A percentile compares a stretch with the other conserved stretches of the same genome.
Conservation (phyloP, 345 rosid species). For the Microcos paniculata region DNA sequence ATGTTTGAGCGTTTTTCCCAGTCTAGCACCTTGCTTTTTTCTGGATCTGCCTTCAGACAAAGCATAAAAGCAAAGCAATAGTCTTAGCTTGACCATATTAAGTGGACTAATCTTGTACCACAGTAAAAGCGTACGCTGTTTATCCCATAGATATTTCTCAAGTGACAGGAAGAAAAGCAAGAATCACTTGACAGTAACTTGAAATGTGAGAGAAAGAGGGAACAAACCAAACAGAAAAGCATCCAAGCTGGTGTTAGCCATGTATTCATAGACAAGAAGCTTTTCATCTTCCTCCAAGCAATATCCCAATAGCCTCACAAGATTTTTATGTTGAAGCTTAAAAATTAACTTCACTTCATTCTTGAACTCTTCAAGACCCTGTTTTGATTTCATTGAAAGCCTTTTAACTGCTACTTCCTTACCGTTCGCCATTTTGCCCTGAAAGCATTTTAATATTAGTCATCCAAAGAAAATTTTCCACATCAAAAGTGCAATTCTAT, state of each 20-base stretch:
- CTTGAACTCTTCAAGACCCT: slow-evolving; percentile 54
- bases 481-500: neutral
- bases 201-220: neutral
- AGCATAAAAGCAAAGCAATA: neutral
- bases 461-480: neutral
- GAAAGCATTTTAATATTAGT: slow-evolving; percentile 10
- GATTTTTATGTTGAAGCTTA: slow-evolving; percentile 59
- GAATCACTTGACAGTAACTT: neutral
- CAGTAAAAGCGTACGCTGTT: neutral
- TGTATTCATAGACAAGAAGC: slow-evolving; percentile 49
- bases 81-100: neutral
- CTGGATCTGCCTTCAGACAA: slow-evolving; percentile 29
- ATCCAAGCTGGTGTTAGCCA: slow-evolving; percentile 53
- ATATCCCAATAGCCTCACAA: slow-evolving; percentile 51
- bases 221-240: slow-evolving; percentile 40
- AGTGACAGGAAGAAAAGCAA: neutral
- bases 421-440: slow-evolving; percentile 47
- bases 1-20: slow-evolving; percentile 46
- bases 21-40: slow-evolving; percentile 30
- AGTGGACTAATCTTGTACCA: neutral
- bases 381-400: slow-evolving; percentile 48
- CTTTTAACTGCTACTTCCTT: slow-evolving; percentile 51
- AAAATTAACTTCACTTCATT: slow-evolving; percentile 49
- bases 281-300: slow-evolving; percentile 48
- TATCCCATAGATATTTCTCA: neutral